A percentile compares a stretch with the other conserved stretches of the same genome.
phyloP scores from a whole-genome alignment of 2,329 filamentous ascomycete genomes.

The Talaromyces pinophilus region DNA sequence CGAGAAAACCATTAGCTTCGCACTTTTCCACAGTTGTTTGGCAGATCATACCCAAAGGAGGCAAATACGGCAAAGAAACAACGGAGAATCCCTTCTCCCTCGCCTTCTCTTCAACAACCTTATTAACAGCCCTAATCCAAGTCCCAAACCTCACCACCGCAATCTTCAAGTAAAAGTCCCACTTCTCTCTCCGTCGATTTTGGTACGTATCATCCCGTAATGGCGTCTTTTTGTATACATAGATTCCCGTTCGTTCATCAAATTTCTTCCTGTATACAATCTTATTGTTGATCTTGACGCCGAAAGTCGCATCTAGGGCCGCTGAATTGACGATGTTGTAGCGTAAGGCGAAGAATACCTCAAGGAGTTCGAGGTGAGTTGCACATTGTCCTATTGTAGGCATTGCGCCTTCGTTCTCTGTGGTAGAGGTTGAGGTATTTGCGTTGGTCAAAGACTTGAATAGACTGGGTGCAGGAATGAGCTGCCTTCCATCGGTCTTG shows the following conservation, averaged over 20 bases:
- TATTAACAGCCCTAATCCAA: conserved; percentile 21
- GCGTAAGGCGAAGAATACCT: conserved; percentile 23
- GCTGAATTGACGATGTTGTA: conserved; percentile 21
- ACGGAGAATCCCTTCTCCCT: not conserved
- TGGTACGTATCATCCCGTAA: conserved; percentile 24
- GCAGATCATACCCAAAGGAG: conserved; percentile 14
- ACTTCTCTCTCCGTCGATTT: conserved; percentile 24
- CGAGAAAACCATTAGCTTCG: not conserved
- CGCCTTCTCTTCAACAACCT: not conserved
- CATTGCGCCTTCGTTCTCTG: not conserved
- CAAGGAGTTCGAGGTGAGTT: conserved; percentile 26
- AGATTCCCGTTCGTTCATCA: not conserved
- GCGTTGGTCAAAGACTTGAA: not conserved
- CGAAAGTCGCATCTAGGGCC: conserved; percentile 22
- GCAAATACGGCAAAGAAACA: conserved; percentile 10
- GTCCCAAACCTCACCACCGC: conserved; percentile 24
- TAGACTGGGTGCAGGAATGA: not conserved
- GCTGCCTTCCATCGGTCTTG: not conserved
- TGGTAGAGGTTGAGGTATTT: not conserved
- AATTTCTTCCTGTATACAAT: conserved; percentile 11
- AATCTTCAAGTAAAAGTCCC: conserved; percentile 24
- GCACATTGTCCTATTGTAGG: conserved; percentile 23
- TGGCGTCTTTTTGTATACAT: not conserved
- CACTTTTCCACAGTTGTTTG: not conserved
- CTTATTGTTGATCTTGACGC: conserved; percentile 10